Conservation (phyloP, 768 basidiomycete genomes). For the Suillus paluster region DNA sequence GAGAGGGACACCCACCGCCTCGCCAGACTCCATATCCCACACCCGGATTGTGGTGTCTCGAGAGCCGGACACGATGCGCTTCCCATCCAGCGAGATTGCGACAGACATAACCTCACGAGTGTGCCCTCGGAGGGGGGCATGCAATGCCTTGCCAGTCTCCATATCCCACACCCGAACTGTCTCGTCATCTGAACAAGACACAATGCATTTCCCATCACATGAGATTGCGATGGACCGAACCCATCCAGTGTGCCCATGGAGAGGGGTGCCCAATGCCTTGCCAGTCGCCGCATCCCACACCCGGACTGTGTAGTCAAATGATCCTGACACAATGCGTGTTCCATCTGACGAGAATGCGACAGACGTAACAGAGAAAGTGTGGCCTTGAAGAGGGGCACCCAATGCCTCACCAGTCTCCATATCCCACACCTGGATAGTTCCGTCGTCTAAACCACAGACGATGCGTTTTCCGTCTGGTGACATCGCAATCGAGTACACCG, state of each 20-base stretch:
- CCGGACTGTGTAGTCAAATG: conserved; percentile 16
- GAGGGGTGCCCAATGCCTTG: background rate
- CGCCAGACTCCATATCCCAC: conserved; percentile 20
- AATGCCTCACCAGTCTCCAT: background rate
- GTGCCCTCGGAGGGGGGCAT: background rate
- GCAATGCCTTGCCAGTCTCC: background rate
- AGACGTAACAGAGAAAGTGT: background rate
- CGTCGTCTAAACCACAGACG: conserved; percentile 10
- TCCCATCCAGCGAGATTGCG: background rate
- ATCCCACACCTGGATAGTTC: conserved; percentile 9
- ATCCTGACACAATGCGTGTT: conserved; percentile 16
- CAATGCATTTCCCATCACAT: conserved; percentile 27
- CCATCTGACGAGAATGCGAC: conserved; percentile 11
- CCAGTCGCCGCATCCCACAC: conserved; percentile 11
- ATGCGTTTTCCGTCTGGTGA: background rate
- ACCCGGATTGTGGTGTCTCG: conserved; percentile 2
- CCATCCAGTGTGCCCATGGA: background rate
- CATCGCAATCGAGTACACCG: rapidly evolving
- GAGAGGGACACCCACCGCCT: conserved; percentile 19
- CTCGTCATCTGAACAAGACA: conserved; percentile 18
- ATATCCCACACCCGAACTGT: background rate
- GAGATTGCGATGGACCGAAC: conserved; percentile 34
- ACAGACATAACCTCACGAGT: background rate
- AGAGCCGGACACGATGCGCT: conserved; percentile 12
- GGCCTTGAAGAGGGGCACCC: conserved; percentile 3